Evolutionary conservation across 1,139 yeast genomes (phyloP).

Genomic region (Geotrichum citri-aurantii): DNA sequence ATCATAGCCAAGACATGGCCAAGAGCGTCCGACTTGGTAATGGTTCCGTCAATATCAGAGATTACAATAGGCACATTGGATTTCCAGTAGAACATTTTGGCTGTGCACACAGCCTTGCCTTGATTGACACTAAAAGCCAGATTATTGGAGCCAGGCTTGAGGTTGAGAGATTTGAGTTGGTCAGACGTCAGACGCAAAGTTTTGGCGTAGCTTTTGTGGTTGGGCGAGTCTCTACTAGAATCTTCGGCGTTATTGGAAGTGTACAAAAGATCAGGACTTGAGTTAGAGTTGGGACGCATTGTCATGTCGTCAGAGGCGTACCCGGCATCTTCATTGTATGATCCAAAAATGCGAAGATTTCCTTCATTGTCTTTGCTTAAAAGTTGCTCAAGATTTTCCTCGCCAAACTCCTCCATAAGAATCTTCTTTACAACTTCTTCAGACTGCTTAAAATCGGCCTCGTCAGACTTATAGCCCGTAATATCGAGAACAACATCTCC

Average conservation of each 20-base stretch:
- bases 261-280: background rate
- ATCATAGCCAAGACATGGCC: constrained; percentile 93
- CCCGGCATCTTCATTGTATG: constrained; percentile 33
- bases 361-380: constrained; percentile 66
- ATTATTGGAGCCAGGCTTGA: constrained; percentile 74
- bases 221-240: background rate
- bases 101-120: constrained; percentile 69
- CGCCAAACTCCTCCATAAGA: constrained; percentile 62
- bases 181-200: constrained; percentile 89
- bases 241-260: constrained; percentile 12
- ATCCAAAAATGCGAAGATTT: constrained; percentile 55
- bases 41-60: constrained; percentile 97
- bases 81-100: constrained; percentile 81
- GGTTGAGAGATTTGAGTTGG: constrained; percentile 67
- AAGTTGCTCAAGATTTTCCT: constrained; percentile 43
- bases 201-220: constrained; percentile 51
- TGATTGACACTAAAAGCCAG: constrained; percentile 73
- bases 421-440: constrained; percentile 63
- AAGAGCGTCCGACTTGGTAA: constrained; percentile 93
- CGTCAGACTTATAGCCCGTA: constrained; percentile 92
- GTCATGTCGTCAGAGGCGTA: constrained; percentile 16
- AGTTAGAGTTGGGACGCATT: constrained; percentile 7
- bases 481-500: constrained; percentile 91
- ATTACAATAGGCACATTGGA: constrained; percentile 84
- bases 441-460: constrained; percentile 44